Percentiles rank a stretch among this genome's conserved stretches.
phyloP scores from a whole-genome alignment of 495 filamentous ascomycete species.

The Penicillium lividum region DNA sequence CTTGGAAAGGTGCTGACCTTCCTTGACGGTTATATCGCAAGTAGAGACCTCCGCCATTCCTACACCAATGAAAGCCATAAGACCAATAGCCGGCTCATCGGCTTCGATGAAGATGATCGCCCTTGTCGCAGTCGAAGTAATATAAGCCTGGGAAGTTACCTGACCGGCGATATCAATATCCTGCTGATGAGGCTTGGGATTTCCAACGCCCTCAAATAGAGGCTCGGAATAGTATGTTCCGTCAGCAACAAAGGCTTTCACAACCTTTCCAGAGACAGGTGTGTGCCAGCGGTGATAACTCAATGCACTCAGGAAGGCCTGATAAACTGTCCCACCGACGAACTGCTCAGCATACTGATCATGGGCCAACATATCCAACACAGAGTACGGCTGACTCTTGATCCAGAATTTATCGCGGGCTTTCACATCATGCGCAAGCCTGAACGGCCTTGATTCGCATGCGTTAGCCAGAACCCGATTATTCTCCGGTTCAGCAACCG shows the following conservation, averaged over 20 bases:
- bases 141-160: constrained; percentile 63
- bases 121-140: constrained; percentile 58
- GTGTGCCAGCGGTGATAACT: constrained; percentile 73
- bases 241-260: constrained; percentile 53
- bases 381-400: constrained; percentile 66
- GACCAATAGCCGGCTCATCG: constrained; percentile 63
- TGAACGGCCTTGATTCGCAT: constrained; percentile 60
- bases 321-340: constrained; percentile 63
- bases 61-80: constrained; percentile 65
- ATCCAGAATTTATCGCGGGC: constrained; percentile 59
- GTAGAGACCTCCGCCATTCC: constrained; percentile 74
- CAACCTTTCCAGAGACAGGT: constrained; percentile 60
- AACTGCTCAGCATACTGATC: constrained; percentile 55
- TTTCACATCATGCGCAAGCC: constrained; percentile 27
- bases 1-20: constrained; percentile 61
- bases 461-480: constrained; percentile 58
- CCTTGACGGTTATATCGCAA: constrained; percentile 64
- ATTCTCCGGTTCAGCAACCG: constrained; percentile 53
- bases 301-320: constrained; percentile 63
- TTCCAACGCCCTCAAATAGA: constrained; percentile 48
- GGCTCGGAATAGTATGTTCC: constrained; percentile 73
- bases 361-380: constrained; percentile 62
- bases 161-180: constrained; percentile 60
- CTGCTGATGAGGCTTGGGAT: constrained; percentile 45
- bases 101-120: constrained; percentile 70